Base-by-base conservation (phyloP, 2,329 filamentous ascomycete genomes). In the Colletotrichum somersetense region DNA sequence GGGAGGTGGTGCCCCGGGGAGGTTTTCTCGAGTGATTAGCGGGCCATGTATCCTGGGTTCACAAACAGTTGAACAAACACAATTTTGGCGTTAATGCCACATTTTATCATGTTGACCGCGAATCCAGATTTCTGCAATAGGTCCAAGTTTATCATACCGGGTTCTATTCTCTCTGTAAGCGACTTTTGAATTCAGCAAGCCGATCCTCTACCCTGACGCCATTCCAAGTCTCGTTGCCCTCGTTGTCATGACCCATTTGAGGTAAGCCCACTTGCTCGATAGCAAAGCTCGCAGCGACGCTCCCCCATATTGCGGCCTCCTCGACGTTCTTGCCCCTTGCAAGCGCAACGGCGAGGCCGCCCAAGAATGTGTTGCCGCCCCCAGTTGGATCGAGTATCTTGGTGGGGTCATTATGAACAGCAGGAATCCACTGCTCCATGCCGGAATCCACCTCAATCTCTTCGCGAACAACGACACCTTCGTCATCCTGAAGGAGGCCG, bases 231-330 rank as follows among this genome's bases (percentile, higher is more conserved):
- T 92, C 90, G 30, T 77, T 75, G 7, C 85, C 86, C 5, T 83
- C 75, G 11, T 80, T 81, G 63, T 85, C 81, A 59, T 77, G 77
- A 2, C 79, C 83, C 16, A 95, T 78, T 1, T 80, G 80, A 0
- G 96, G 96, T 80, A 97, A 89, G 0, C 96, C 96, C 64, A 97
- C 91, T 81, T 99, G 96, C 82, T 99, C 95, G 77, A 99, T 97
- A 20, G 94, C 94, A 81, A 97, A 96, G 77, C 95, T 95, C 10
- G 96, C 96, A 2, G 94, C 92, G 7, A 98, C 88, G 57, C 89
- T 92, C 5, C 91, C 96, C 89, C 92, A 96, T 0, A 89, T 85
- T 6, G 93, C 91, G 6, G 94, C 95, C 76, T 94, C 91, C 72
- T 91, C 89, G 52, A 93, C 84, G 35, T 80, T 78, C 75, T 88